Evolutionary conservation across 2,329 filamentous ascomycete species (phyloP), one percentile per base, ranked within the genome.

Genomic region (Colletotrichum destructivum): DNA sequence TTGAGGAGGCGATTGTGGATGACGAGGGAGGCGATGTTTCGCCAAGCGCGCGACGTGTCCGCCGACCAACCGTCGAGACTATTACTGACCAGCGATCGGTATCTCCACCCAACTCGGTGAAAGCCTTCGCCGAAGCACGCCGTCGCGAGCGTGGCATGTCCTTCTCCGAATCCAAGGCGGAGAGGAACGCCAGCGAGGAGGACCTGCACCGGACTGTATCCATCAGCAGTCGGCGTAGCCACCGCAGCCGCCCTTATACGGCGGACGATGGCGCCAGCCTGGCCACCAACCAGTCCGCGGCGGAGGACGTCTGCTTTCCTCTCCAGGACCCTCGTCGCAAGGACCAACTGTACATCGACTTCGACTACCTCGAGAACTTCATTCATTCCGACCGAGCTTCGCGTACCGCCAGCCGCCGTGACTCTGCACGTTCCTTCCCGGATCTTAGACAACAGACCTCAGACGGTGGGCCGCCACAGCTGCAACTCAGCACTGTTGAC

Each of bases 101-200:
- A 2, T 98, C 96, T 7, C 96, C 96, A 13, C 96, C 96, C 9
- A 99, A 98, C 81, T 99, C 96, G 0, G 95, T 99, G 62, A 97
- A 98, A 81, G 96, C 96, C 4, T 99, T 99, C 82, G 96, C 96
- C 21, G 94, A 96, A 78, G 94, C 94, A 66, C 92, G 94, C 62
- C 93, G 94, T 71, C 92, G 95, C 71, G 94, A 96, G 79, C 93
- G 95, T 54, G 94, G 91, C 71, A 80, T 87, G 78, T 91, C 87
- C 26, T 84, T 87, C 74, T 89, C 87, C 18, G 88, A 88, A 74
- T 78, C 81, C 66, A 80, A 79, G 67, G 71, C 76, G 23, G 79
- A 82, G 71, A 75, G 77, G 61, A 81, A 74, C 71, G 78, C 79
- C 21, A 83, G 87, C 7, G 85, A 87, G 21, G 81, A 90, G 31